Percentiles rank a stretch among this genome's conserved stretches.
Conservation (phyloP, 2,329 filamentous ascomycete species). For the Trichoderma semiorbis region DNA sequence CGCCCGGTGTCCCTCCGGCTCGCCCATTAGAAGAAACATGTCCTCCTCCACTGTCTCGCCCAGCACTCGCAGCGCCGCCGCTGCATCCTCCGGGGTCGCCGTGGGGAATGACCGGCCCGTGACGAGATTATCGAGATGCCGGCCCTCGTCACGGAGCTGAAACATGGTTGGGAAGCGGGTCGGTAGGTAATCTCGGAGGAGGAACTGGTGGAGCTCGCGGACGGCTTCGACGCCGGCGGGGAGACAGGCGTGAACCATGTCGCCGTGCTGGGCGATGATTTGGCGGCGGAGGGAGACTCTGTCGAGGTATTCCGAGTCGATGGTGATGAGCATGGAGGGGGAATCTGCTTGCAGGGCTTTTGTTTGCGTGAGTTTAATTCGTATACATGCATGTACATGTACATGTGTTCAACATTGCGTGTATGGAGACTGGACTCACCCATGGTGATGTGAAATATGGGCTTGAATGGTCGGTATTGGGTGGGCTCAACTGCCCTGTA, state of each 20-base stretch:
- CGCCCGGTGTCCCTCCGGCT: slow-evolving; percentile 39
- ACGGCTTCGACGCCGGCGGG: slow-evolving; percentile 41
- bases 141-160: slow-evolving; percentile 30
- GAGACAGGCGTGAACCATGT: slow-evolving; percentile 41
- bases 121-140: slow-evolving; percentile 38
- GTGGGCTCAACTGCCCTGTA: slow-evolving; percentile 39
- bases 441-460: slow-evolving; percentile 54
- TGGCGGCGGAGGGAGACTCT: slow-evolving; percentile 40
- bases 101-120: slow-evolving; percentile 34
- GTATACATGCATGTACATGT: not conserved
- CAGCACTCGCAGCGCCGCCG: slow-evolving; percentile 38
- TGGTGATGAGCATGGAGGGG: slow-evolving; percentile 49
- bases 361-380: not conserved
- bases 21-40: slow-evolving; percentile 47
- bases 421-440: slow-evolving; percentile 35
- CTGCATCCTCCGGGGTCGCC: slow-evolving; percentile 26
- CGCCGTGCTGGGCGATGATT: slow-evolving; percentile 38
- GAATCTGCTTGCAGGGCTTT: slow-evolving; percentile 40
- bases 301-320: slow-evolving; percentile 49
- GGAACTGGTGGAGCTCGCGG: slow-evolving; percentile 46
- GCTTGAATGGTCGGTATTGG: slow-evolving; percentile 48
- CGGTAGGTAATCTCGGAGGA: slow-evolving; percentile 47
- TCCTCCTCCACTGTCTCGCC: slow-evolving; percentile 55
- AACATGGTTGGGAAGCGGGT: slow-evolving; percentile 49
- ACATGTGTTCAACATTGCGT: too few species aligned